These are phyloP conservation scores for Cryptosporidium andersoni DNA, from an alignment of 169 alveolate genomes.

Conservation along the genomic window DNA sequence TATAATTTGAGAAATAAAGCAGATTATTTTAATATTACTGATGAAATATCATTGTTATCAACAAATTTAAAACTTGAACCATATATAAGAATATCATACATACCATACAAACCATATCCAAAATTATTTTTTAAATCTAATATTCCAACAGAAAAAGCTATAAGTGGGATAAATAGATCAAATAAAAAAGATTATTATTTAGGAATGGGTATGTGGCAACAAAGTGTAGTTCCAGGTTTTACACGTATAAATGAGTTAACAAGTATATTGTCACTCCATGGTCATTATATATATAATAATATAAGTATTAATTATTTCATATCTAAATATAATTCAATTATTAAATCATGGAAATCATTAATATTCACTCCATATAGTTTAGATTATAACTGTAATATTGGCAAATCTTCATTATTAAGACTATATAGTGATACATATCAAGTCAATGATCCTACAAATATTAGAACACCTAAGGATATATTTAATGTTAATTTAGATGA, in stretches of 20 bases:
- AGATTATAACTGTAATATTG: conserved; percentile 32
- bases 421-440: neutral
- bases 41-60: no score
- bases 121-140: conserved; percentile 29
- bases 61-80: neutral
- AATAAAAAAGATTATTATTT: conserved; percentile 5
- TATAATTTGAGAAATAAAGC: no score
- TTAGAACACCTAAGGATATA: neutral
- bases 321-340: conserved; percentile 12
- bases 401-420: neutral
- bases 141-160: conserved; percentile 32
- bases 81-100: conserved; percentile 30
- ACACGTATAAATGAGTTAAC: conserved; percentile 20
- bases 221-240: conserved; percentile 27
- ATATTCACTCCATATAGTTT: neutral
- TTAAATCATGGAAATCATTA: conserved; percentile 13
- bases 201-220: conserved; percentile 45
- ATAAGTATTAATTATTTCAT: conserved; percentile 4
- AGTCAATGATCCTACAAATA: conserved; percentile 13
- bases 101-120: conserved; percentile 39
- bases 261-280: conserved; percentile 27
- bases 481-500: neutral
- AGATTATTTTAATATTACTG: no score
- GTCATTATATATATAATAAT: neutral
- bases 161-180: conserved; percentile 25